Conservation (phyloP, 2,329 filamentous ascomycete genomes). For the Claviceps arundinis region DNA sequence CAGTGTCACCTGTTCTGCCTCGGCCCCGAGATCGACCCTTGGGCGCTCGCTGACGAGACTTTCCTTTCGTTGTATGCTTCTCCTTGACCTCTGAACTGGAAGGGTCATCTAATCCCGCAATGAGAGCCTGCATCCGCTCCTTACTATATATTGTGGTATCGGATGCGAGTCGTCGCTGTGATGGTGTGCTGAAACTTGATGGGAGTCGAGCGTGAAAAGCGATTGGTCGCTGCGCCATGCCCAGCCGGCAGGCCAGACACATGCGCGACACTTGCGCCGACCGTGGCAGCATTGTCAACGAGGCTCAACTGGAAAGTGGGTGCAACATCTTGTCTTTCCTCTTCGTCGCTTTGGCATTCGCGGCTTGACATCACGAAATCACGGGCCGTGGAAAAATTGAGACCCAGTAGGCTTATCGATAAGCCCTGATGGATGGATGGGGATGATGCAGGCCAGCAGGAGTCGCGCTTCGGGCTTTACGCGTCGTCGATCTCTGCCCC, state of each 20-base stretch:
- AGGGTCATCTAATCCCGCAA: slow-evolving; percentile 6
- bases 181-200: slow-evolving; percentile 3
- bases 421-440: neutral
- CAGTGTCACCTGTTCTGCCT: neutral
- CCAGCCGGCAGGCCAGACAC: slow-evolving; percentile 21
- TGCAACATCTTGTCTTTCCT: neutral
- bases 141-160: slow-evolving; percentile 11
- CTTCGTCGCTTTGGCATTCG: neutral
- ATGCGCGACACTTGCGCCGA: slow-evolving; percentile 19
- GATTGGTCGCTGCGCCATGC: slow-evolving; percentile 14
- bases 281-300: slow-evolving; percentile 22
- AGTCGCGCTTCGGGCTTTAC: neutral
- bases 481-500: neutral
- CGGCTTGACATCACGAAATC: neutral
- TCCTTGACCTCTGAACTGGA: neutral
- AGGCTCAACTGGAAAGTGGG: neutral
- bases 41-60: neutral
- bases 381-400: neutral
- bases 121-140: slow-evolving; percentile 15
- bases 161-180: slow-evolving; percentile 13
- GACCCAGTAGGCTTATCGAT: slow-evolving; percentile 4
- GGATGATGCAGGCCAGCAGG: neutral
- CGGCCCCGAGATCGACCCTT: slow-evolving; percentile 1
- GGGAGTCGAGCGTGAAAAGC: slow-evolving; percentile 3
- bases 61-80: neutral